Evolutionary conservation across 257 asterid species (phyloP), one percentile per base, ranked within the genome.

Genomic region (Ilex asprella): DNA sequence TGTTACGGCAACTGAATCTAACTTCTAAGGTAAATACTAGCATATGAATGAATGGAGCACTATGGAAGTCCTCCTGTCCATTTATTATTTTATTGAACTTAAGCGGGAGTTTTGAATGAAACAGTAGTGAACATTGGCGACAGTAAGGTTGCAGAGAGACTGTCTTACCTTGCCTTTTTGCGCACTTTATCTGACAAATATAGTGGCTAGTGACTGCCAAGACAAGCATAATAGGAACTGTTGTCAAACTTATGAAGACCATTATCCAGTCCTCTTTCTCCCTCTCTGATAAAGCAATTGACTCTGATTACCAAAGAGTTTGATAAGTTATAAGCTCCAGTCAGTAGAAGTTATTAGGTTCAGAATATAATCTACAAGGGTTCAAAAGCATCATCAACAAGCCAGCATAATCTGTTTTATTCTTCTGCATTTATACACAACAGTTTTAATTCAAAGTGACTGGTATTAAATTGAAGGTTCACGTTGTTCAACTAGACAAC

Each of bases 121-220:
- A 21, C 27, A 21, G 27, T 21, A 21, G 27, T 21, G 27, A 21
- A 21, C 27, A 21, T 21, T 21, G 27, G 27, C 27, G 27, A 21
- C 27, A 21, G 27, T 21, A 21, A 21, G 27, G 27, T 21, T 21
- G 27, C 27, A 21, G 27, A 21, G 27, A 21, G 55, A 10, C 16
- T 8, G 16, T 62, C 31, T 63, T 70, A 77, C 82, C 79, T 66
- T n/a, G 55, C 31, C 58, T 27, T 29, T 47, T 55, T 32, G 54
- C 31, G 43, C 16, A 51, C 27, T 27, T 58, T 54, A 30, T 43
- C 65, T 13, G 14, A 3, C 12, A 39, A 59, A 2, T 62, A 14
- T 30, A 55, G 29, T 16, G 31, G 15, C 44, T n/a, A 16, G 16
- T 6, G 39, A 12, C 29, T 39, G 61, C 61, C 55, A 57, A 69